Evolutionary conservation across 2,329 filamentous ascomycete genomes (phyloP).

Genomic region (Venturia oleaginea): DNA sequence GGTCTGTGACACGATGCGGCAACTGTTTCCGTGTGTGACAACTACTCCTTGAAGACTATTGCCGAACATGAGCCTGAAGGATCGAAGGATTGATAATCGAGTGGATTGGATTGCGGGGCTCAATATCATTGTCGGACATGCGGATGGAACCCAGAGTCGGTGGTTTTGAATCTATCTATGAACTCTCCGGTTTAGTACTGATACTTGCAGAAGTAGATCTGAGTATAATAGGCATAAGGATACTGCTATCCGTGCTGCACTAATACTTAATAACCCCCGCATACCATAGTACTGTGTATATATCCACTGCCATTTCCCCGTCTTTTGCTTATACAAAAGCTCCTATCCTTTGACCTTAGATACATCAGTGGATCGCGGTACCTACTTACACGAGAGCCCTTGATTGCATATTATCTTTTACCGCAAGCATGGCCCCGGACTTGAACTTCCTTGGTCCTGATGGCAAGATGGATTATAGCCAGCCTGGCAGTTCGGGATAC

Average conservation of each 20-base stretch:
- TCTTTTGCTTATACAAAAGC: neutral
- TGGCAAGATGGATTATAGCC: slow-evolving; percentile 34
- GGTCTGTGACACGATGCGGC: too few species aligned
- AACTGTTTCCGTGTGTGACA: too few species aligned
- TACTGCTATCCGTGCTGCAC: too few species aligned
- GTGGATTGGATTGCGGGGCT: neutral
- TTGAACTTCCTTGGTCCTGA: slow-evolving; percentile 29
- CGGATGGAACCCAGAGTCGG: neutral
- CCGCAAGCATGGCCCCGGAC: slow-evolving; percentile 32
- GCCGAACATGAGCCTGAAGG: too few species aligned
- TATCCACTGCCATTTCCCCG: neutral
- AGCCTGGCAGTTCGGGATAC: slow-evolving; percentile 34
- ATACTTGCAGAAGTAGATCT: too few species aligned
- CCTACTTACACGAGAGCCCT: too few species aligned
- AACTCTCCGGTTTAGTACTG: neutral
- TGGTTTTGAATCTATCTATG: neutral
- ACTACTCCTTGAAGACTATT: too few species aligned
- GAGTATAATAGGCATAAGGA: too few species aligned
- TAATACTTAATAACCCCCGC: too few species aligned
- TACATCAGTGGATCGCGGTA: too few species aligned
- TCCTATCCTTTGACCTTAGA: neutral
- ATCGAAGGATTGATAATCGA: too few species aligned
- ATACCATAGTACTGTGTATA: too few species aligned
- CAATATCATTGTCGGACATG: neutral
- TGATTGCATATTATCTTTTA: neutral